Evolutionary conservation across 2,329 filamentous ascomycete genomes (phyloP).

Genomic region (Cordyceps javanica): DNA sequence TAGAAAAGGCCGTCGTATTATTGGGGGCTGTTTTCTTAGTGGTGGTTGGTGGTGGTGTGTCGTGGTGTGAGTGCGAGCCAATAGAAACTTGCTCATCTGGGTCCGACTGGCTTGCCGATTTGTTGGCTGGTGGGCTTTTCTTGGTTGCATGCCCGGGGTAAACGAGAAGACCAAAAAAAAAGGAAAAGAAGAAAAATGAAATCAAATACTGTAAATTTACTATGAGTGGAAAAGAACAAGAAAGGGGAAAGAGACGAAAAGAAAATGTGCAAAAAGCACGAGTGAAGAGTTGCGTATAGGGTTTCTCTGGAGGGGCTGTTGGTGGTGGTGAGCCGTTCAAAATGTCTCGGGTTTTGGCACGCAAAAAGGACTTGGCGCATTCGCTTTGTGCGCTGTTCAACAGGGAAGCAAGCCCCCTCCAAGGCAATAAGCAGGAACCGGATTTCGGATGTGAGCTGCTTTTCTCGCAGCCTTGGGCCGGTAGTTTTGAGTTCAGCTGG

Average conservation of each 20-base stretch:
- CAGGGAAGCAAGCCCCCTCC: no score
- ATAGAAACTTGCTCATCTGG: constrained; percentile 36
- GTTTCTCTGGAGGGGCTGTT: no score
- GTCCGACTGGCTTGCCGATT: constrained; percentile 14
- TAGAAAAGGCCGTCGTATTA: neutral
- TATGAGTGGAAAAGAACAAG: no score
- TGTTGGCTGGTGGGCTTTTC: neutral
- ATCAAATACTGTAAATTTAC: neutral
- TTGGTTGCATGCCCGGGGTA: neutral
- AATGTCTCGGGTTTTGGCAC: no score
- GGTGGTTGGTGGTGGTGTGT: neutral
- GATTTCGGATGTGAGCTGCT: no score
- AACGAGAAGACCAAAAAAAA: neutral
- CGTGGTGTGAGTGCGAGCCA: constrained; percentile 20
- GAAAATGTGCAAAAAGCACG: no score
- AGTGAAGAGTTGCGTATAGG: no score
- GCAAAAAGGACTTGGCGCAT: no score
- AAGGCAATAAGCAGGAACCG: no score
- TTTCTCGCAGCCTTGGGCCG: neutral
- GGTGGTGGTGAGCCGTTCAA: no score
- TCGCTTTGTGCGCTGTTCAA: no score
- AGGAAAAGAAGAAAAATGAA: neutral
- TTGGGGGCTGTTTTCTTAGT: neutral
- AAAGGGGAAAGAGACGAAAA: neutral
- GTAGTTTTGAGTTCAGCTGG: neutral